Evolutionary conservation across 1,284 basidiomycete genomes (phyloP).

Genomic region (Rhodofomes roseus): DNA sequence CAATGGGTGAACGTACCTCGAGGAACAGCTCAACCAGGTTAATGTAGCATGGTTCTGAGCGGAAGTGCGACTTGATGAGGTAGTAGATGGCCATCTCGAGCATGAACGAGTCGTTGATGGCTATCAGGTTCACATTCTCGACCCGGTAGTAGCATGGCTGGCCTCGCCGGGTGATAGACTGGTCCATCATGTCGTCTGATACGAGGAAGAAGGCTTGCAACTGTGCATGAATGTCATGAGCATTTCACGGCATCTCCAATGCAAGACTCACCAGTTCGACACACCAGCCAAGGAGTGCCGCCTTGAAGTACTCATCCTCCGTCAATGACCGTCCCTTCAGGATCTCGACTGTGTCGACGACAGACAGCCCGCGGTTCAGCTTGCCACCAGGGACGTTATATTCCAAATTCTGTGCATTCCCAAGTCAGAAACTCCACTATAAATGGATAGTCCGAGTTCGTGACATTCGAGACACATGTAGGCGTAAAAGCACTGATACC

Average conservation of each 20-base stretch:
- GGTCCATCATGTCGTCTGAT: slow-evolving; percentile 98
- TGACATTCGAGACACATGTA: background rate
- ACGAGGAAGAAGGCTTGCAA: slow-evolving; percentile 99
- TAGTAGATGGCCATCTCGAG: slow-evolving; percentile 93
- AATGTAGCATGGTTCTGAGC: slow-evolving; percentile 78
- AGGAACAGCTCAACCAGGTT: slow-evolving; percentile 90
- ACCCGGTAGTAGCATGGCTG: slow-evolving; percentile 96
- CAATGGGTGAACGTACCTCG: slow-evolving; percentile 47
- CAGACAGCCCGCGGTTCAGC: slow-evolving; percentile 93
- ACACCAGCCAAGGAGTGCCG: slow-evolving; percentile 94
- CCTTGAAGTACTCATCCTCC: slow-evolving; percentile 86
- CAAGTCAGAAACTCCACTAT: background rate
- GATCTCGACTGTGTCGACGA: slow-evolving; percentile 92
- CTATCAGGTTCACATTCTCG: slow-evolving; percentile 77
- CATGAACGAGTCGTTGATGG: slow-evolving; percentile 98
- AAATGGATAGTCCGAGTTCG: background rate
- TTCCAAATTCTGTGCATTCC: slow-evolving; percentile 68
- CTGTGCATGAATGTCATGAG: slow-evolving; percentile 35
- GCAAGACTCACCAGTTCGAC: slow-evolving; percentile 78
- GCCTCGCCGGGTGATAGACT: slow-evolving; percentile 91
- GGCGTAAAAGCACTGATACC: background rate
- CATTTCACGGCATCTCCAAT: background rate
- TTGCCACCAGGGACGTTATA: slow-evolving; percentile 97
- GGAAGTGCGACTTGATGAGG: slow-evolving; percentile 88
- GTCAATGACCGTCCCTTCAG: slow-evolving; percentile 65